phyloP scores from a whole-genome alignment of 2,329 filamentous ascomycete species.

The Exophiala calicioides region DNA sequence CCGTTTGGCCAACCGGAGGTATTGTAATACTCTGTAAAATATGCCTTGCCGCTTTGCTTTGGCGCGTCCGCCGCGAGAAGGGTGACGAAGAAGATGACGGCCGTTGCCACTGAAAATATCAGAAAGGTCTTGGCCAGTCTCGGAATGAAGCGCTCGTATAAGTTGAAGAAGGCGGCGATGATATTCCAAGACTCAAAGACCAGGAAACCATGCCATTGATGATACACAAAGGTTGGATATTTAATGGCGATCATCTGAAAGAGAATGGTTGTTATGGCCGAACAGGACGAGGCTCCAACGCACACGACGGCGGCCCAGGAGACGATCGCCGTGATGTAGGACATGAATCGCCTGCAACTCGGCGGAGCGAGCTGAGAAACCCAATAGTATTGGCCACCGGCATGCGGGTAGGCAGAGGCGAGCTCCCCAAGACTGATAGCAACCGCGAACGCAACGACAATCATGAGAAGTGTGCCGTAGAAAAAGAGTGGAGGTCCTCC shows the following conservation, averaged over 20 bases:
- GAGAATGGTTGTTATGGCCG: conserved; percentile 15
- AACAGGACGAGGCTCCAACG: too few relatives aligned
- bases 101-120: conserved; percentile 22
- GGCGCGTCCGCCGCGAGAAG: conserved; percentile 28
- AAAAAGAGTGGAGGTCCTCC: not conserved
- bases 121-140: conserved; percentile 19
- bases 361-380: conserved; percentile 42
- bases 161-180: conserved; percentile 10
- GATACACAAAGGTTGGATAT: conserved; percentile 15
- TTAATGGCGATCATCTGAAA: conserved; percentile 18
- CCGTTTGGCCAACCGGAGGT: conserved; percentile 34
- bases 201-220: conserved; percentile 30
- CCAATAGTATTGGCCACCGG: conserved; percentile 40
- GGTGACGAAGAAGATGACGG: conserved; percentile 32
- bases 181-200: conserved; percentile 23
- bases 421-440: conserved; percentile 37
- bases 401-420: conserved; percentile 52
- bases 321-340: conserved; percentile 8
- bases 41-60: conserved; percentile 20
- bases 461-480: conserved; percentile 22
- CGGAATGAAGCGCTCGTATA: conserved; percentile 14
- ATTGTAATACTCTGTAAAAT: conserved; percentile 27
- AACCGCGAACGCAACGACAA: conserved; percentile 44
- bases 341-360: conserved; percentile 34
- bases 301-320: conserved; percentile 38